Percentiles rank a stretch among this genome's conserved stretches.
Conservation (phyloP, 148 eudicot genomes). For the Rhododendron ovatum region DNA sequence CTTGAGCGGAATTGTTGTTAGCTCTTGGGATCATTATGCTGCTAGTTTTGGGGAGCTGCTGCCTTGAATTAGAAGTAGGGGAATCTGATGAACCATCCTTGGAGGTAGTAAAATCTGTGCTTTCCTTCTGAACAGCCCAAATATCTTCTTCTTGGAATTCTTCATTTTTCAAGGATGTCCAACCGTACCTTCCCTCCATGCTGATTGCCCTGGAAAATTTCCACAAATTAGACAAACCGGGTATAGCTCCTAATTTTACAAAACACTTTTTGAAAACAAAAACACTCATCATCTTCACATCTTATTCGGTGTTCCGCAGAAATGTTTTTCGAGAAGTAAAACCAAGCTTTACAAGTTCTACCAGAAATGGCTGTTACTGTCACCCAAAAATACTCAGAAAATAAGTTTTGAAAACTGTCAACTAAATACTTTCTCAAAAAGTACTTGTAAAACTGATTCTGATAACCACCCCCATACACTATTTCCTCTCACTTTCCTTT, state of each 20-base stretch:
- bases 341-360: neutral
- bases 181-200: conserved; percentile 35
- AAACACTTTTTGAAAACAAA: neutral
- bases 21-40: conserved; percentile 48
- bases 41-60: conserved; percentile 28
- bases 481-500: neutral
- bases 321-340: neutral
- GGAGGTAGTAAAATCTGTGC: neutral
- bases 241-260: neutral
- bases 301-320: neutral
- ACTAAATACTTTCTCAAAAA: neutral
- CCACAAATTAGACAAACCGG: neutral
- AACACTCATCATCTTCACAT: neutral
- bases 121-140: conserved; percentile 40
- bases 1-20: conserved; percentile 13
- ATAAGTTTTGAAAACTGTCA: neutral
- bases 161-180: conserved; percentile 32
- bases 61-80: conserved; percentile 24
- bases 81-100: conserved; percentile 3
- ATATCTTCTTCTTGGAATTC: conserved; percentile 70
- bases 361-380: neutral
- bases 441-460: neutral
- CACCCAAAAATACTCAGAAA: neutral
- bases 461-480: neutral
- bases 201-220: neutral